phyloP scores from a whole-genome alignment of 371 early-diverging fungal species.

The Mucor racemosus region DNA sequence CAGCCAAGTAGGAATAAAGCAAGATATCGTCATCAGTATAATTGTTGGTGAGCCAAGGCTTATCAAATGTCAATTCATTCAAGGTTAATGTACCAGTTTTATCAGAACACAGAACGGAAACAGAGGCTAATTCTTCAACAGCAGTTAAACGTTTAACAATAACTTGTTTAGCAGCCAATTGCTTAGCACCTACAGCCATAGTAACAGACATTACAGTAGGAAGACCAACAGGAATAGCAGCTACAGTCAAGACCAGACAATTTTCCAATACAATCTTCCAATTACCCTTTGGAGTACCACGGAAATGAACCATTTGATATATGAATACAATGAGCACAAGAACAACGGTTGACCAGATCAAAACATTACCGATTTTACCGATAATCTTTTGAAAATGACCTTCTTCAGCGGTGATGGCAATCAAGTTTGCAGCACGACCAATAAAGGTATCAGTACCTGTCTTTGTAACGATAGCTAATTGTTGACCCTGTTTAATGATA shows the following conservation, averaged over 20 bases:
- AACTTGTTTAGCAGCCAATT: constrained; percentile 88
- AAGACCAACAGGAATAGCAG: constrained; percentile 89
- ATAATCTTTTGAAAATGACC: constrained; percentile 90
- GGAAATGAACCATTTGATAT: constrained; percentile 58
- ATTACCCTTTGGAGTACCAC: constrained; percentile 39
- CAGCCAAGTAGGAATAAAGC: constrained; percentile 78
- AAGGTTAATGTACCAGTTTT: constrained; percentile 96
- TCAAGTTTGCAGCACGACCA: constrained; percentile 89
- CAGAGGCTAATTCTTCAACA: constrained; percentile 93
- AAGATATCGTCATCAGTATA: constrained; percentile 83
- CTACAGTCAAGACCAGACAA: constrained; percentile 50
- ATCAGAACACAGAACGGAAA: constrained; percentile 92
- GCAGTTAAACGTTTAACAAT: constrained; percentile 94
- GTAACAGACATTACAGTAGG: constrained; percentile 95
- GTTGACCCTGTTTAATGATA: constrained; percentile 85
- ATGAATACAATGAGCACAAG: constrained; percentile 83
- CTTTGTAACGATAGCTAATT: constrained; percentile 83
- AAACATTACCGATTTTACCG: constrained; percentile 81
- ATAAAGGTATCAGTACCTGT: constrained; percentile 89
- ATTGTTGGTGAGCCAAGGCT: constrained; percentile 76
- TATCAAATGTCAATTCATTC: constrained; percentile 87
- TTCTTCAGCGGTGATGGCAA: constrained; percentile 80
- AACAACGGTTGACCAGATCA: constrained; percentile 71
- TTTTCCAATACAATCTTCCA: constrained; percentile 57
- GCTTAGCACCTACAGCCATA: constrained; percentile 92